Evolutionary conservation across 345 rosid species (phyloP).

Genomic region (Camelina neglecta): DNA sequence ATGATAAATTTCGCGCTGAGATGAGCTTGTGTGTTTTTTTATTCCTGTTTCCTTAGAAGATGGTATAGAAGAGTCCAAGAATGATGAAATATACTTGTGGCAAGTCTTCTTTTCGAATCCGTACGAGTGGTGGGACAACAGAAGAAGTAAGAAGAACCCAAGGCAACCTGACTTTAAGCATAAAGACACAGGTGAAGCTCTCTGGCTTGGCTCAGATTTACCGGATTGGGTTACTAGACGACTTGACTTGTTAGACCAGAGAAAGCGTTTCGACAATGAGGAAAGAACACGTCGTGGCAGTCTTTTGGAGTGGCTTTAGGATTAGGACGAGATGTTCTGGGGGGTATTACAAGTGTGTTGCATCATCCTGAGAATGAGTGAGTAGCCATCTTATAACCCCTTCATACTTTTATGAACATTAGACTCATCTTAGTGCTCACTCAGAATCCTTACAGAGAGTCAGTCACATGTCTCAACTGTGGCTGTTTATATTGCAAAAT

Average conservation of each 20-base stretch:
- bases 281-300: constrained; percentile 26
- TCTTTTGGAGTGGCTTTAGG: constrained; percentile 56
- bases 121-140: constrained; percentile 85
- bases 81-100: constrained; percentile 62
- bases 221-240: constrained; percentile 75
- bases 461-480: background rate
- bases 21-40: constrained; percentile 25
- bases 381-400: no score
- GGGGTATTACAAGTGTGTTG: background rate
- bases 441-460: background rate
- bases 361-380: constrained; percentile 7
- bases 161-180: constrained; percentile 74
- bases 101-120: constrained; percentile 72
- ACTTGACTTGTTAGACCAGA: constrained; percentile 62
- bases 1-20: background rate
- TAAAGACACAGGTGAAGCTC: constrained; percentile 70
- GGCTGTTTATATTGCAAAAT: background rate
- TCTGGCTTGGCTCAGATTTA: constrained; percentile 59
- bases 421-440: background rate
- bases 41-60: constrained; percentile 19
- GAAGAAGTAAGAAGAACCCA: constrained; percentile 57
- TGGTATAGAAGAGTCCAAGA: constrained; percentile 31
- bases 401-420: no score
- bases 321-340: constrained; percentile 46
- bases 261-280: constrained; percentile 33